Base-by-base conservation (phyloP, 345 rosid genomes). In the Jatropha curcas region DNA sequence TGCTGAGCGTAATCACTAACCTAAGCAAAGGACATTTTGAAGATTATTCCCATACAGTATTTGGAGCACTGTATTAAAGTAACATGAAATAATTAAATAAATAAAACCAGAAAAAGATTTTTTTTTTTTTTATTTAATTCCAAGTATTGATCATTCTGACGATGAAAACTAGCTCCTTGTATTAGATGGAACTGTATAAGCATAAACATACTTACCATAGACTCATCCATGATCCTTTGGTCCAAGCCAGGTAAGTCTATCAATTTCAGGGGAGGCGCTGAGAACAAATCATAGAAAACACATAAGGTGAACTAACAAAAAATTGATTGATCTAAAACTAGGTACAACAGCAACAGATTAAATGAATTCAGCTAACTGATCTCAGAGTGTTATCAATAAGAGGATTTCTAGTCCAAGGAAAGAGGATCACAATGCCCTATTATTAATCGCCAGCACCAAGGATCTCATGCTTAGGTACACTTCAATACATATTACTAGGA, bases 261-360 rank as follows among this genome's bases (percentile, higher is more conserved):
- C 88, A 95, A 83, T 83, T 95, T 95, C 77, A 95, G 65, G 14
- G 99, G 92, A 43, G 99, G 99, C 63, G 99, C 99, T 95, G 92
- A 58, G 76, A 51, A 79, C 19, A 80, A 27, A 37, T 31, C 13
- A 55, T 27, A 51, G 2, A 25, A 35, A 17, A 31, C 30, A 43
- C 37, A 51, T 9, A 53, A 65, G 19, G 28, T 22, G 25, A 1
- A 20, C 27, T n/a, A 62, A n/a, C 16, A 37, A 10, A 17, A 17
- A 48, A 62, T 20, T n/a, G 8, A 62, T 37, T 41, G 14, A 37
- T 62, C n/a, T 31, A 60, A 27, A 37, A 30, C 10, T 37, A 35
- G 43, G 24, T 2, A 20, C 25, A 20, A n/a, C 10, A n/a, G 70
- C 45, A 50, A 6, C 14, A 14, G 25, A 67, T n/a, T n/a, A 31